phyloP scores from a whole-genome alignment of 148 eudicot genomes.

The Bassia scoparia region DNA sequence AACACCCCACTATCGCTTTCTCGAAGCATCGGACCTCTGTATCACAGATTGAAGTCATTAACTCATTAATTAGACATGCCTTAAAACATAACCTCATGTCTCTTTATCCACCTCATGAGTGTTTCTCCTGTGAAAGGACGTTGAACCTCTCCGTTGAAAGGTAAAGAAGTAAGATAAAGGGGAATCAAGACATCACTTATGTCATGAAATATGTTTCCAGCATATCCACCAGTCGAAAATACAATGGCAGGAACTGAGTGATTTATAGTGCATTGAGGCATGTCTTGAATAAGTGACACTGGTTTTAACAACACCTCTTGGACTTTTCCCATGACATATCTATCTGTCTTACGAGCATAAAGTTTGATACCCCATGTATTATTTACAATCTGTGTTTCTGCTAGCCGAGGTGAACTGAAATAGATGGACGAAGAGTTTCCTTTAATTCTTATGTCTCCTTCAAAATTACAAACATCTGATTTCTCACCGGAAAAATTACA shows the following conservation, averaged over 20 bases:
- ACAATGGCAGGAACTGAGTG: slow-evolving; percentile 32
- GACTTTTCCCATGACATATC: slow-evolving; percentile 29
- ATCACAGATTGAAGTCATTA: slow-evolving; percentile 41
- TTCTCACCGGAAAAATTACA: slow-evolving; percentile 39
- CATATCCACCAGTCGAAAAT: slow-evolving; percentile 35
- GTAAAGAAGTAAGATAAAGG: slow-evolving; percentile 26
- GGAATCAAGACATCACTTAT: slow-evolving; percentile 35
- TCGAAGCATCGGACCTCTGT: slow-evolving; percentile 44
- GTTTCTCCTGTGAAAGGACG: slow-evolving; percentile 35
- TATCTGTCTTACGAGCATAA: slow-evolving; percentile 48
- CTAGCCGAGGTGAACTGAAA: slow-evolving; percentile 19
- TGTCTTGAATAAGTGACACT: not conserved
- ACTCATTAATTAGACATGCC: slow-evolving; percentile 43
- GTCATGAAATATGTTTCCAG: slow-evolving; percentile 35
- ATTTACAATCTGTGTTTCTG: not conserved
- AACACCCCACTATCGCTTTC: slow-evolving; percentile 51
- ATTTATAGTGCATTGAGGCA: slow-evolving; percentile 24
- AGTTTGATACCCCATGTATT: slow-evolving; percentile 38
- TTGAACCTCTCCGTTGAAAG: slow-evolving; percentile 31
- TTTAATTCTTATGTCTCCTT: slow-evolving; percentile 45
- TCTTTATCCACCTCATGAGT: slow-evolving; percentile 32
- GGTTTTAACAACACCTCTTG: slow-evolving; percentile 23
- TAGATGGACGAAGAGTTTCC: slow-evolving; percentile 55
- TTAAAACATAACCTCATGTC: slow-evolving; percentile 30
- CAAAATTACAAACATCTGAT: slow-evolving; percentile 51